Conservation (phyloP, 345 rosid species). For the Boechera stricta region DNA sequence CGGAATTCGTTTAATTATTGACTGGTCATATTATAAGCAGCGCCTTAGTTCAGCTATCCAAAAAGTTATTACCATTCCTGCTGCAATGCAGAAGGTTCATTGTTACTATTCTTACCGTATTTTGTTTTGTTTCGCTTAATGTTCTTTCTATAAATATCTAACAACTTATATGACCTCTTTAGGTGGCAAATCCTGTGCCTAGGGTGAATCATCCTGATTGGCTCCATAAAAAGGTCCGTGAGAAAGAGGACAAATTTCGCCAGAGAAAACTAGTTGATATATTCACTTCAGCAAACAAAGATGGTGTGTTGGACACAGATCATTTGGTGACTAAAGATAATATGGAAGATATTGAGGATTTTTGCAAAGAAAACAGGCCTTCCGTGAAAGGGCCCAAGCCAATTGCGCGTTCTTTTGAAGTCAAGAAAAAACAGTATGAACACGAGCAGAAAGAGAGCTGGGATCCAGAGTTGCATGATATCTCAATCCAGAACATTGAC, state of each 20-base stretch:
- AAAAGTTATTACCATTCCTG: slow-evolving; percentile 94
- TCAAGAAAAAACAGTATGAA: slow-evolving; percentile 47
- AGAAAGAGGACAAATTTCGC: slow-evolving; percentile 87
- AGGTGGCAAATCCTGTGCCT: slow-evolving; percentile 97
- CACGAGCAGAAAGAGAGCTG: slow-evolving; percentile 45
- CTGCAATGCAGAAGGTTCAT: slow-evolving; percentile 98
- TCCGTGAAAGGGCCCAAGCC: slow-evolving; percentile 66
- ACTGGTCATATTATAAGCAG: slow-evolving; percentile 96
- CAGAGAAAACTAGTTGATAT: slow-evolving; percentile 84
- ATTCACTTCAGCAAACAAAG: slow-evolving; percentile 52
- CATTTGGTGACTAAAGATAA: slow-evolving; percentile 44
- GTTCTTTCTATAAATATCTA: slow-evolving; percentile 31
- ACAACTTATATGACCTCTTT: slow-evolving; percentile 41
- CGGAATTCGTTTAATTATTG: slow-evolving; percentile 82
- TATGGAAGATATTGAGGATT: slow-evolving; percentile 84
- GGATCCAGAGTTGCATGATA: slow-evolving; percentile 41
- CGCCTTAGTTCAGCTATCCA: slow-evolving; percentile 93
- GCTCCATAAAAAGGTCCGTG: slow-evolving; percentile 95
- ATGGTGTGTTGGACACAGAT: slow-evolving; percentile 41
- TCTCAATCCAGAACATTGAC: slow-evolving; percentile 59
- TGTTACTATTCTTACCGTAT: slow-evolving; percentile 21
- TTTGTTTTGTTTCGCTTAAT: slow-evolving; percentile 18
- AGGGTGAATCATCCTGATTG: slow-evolving; percentile 97
- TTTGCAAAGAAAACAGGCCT: slow-evolving; percentile 53
- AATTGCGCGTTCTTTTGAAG: slow-evolving; percentile 64